Evolutionary conservation across 148 eudicot species (phyloP).

Genomic region (Rhododendron mucronatum): DNA sequence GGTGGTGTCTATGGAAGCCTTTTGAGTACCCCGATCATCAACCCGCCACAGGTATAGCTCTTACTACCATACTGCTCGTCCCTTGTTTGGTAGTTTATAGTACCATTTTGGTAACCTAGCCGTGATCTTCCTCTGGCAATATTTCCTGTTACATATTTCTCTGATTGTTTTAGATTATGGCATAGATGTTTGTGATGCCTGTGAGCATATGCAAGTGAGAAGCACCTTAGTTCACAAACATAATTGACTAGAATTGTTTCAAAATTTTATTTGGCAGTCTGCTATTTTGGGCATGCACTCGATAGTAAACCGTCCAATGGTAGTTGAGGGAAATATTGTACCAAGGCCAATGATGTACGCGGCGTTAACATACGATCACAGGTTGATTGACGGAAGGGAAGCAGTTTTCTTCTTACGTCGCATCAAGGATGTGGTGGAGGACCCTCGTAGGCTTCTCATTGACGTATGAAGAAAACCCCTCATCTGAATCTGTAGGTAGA

Average conservation of each 20-base stretch:
- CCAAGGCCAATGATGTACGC: constrained; percentile 88
- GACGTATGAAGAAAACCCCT: constrained; percentile 37
- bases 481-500: background rate
- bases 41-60: constrained; percentile 53
- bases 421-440: constrained; percentile 82
- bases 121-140: background rate
- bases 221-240: background rate
- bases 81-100: no score
- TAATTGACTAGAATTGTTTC: background rate
- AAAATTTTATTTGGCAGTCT: background rate
- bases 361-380: constrained; percentile 81
- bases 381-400: constrained; percentile 94
- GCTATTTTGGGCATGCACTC: background rate
- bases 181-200: background rate
- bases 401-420: constrained; percentile 81
- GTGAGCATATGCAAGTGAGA: background rate
- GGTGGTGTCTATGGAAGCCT: constrained; percentile 64
- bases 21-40: constrained; percentile 54
- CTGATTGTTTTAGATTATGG: background rate
- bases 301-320: constrained; percentile 35
- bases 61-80: no score
- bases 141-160: background rate
- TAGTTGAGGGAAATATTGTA: constrained; percentile 50
- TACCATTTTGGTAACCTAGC: no score
- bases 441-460: constrained; percentile 79